Base-by-base conservation (phyloP, 2,329 filamentous ascomycete species). In the Fusarium tjaetaba region DNA sequence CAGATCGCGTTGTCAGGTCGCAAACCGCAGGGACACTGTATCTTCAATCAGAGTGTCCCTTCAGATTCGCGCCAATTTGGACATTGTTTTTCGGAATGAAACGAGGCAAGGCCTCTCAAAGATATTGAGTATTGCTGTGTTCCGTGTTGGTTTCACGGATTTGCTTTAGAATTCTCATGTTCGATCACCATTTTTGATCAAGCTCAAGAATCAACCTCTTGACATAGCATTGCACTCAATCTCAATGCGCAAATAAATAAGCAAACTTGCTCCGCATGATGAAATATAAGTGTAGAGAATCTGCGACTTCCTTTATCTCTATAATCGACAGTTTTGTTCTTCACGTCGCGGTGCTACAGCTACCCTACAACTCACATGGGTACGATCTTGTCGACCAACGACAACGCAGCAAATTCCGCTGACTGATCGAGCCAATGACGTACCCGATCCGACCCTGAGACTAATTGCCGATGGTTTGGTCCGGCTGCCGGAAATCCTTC, bases 1-100 rank as follows among this genome's bases (percentile, higher is more conserved):
- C 3, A 20, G 2, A n/a, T n/a, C 5, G 11, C 5, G 7, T 41
- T 24, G 24, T 7, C 14, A 55, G 8, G 16, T 7, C 8, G 15
- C 9, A 20, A 26, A 9, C 49, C 10, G 5, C 2, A 9, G 4
- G 5, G 10, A 16, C 10, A 22, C 8, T 22, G 2, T 7, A 9
- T 53, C 7, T 22, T 26, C 13, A 4, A 15, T 7, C 5, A 1
- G 9, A 7, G 11, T 15, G 8, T 34, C 5, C 7, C 8, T 11
- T 2, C 22, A 24, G 13, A 51, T 2, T 18, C 3, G 8, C 7
- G 7, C 7, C 18, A 6, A n/a, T 8, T 7, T 36, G 13, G 5
- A 14, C 11, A 13, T 32, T 32, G 11, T 32, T 32, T 32, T 32
- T 32, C 30, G 30, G 4, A 11, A 32, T 32, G 11, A 32, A 30